Percentiles rank a stretch among this genome's conserved stretches.
Conservation (phyloP, 2,329 filamentous ascomycete species). For the Hypoxylon sp. region DNA sequence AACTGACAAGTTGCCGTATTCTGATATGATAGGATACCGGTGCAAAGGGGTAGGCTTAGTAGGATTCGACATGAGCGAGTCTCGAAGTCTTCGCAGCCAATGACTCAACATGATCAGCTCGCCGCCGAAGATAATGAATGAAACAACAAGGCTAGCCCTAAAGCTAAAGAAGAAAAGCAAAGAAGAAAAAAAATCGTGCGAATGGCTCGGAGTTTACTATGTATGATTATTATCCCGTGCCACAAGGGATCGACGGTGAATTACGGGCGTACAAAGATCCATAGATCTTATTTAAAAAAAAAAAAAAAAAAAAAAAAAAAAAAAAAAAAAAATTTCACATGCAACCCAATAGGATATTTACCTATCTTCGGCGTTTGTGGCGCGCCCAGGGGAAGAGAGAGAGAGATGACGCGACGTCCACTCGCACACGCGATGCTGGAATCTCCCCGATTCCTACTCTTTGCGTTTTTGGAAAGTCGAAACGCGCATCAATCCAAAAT, state of each 20-base stretch:
- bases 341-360: constrained; percentile 37
- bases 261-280: constrained; percentile 25
- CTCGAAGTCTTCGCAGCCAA: constrained; percentile 27
- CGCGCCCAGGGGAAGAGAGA: too few relatives aligned
- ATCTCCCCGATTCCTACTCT: constrained; percentile 7
- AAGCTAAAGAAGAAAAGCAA: not conserved
- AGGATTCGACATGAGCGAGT: constrained; percentile 16
- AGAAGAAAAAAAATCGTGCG: constrained; percentile 8
- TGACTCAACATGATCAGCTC: constrained; percentile 16
- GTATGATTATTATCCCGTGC: constrained; percentile 17
- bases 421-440: constrained; percentile 30
- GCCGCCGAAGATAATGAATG: constrained; percentile 6
- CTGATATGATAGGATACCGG: constrained; percentile 32
- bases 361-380: constrained; percentile 21
- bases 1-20: constrained; percentile 14
- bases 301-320: too few relatives aligned
- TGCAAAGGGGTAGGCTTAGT: constrained; percentile 23
- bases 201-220: constrained; percentile 19
- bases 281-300: constrained; percentile 24
- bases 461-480: constrained; percentile 20
- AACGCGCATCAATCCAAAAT: constrained; percentile 35
- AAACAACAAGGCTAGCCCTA: constrained; percentile 33
- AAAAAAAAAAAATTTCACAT: too few relatives aligned
- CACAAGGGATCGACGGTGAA: constrained; percentile 29
- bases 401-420: constrained; percentile 34